Base-by-base conservation (phyloP, 257 asterid genomes). In the Oldenlandia corymbosa region DNA sequence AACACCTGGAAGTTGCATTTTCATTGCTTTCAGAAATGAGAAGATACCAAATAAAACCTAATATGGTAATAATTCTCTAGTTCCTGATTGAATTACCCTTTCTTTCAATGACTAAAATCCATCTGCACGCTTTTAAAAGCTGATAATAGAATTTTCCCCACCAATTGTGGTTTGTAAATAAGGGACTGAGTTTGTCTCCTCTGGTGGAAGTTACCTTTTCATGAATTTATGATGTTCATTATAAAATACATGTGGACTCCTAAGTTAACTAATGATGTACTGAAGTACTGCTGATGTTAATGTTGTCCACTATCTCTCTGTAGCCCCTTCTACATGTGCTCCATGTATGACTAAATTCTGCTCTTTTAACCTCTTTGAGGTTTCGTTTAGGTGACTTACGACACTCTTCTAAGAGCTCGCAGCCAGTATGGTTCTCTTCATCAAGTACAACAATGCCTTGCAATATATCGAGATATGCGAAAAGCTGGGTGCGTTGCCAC, bases 391-490 rank as follows among this genome's bases (percentile, higher is more conserved):
- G 95, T 88, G 71, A 91, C 96, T 14, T 91, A 84, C 79, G 82
- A 84, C 71, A 88, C 96, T 67, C 87, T 91, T 73, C 97, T 91
- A 72, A 75, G 85, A 77, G 97, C 95, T 72, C 94, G 88, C 58
- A 69, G 84, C 28, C 77, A 76, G 59, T 87, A 85, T 66, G 95
- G 97, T 58, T 91, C 98, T 21, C 74, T 84, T 66, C 86, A 73
- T 75, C 89, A 90, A 73, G 95, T 91, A 74, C 92, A 82, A 69
- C 95, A 85, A 75, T 88, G 92, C 71, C 91, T 91, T 55, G 86
- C 85, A 64, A 71, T 91, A 55, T 91, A 88, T 79, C 95, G 86
- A 74, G 88, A 88, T 23, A 91, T 91, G 98, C 85, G 97, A 49
- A 91, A 80, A 85, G 90, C 95, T 54, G 98, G 98, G 98, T 91